phyloP scores from a whole-genome alignment of 306 rosid genomes.

The Begonia peltatifolia region DNA sequence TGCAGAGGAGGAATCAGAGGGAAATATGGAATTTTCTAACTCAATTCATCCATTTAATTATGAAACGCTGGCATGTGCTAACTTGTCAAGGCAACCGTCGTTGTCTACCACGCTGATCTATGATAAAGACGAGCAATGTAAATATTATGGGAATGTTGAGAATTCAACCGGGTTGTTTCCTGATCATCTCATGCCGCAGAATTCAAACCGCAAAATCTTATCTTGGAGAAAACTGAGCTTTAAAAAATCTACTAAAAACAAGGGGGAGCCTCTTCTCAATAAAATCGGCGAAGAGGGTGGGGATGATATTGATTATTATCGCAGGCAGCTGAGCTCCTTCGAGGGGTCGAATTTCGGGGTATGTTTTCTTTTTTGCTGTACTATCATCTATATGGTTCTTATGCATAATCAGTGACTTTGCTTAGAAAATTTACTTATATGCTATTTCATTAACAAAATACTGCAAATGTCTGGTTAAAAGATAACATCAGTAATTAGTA shows the following conservation, averaged over 20 bases:
- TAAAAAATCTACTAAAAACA: slow-evolving; percentile 14
- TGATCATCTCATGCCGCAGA: slow-evolving; percentile 1
- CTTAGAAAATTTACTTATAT: not conserved
- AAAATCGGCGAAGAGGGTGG: slow-evolving; percentile 29
- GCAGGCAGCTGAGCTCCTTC: slow-evolving; percentile 19
- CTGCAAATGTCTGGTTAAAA: too few relatives aligned
- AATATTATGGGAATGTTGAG: slow-evolving; percentile 13
- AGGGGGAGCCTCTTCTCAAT: slow-evolving; percentile 26
- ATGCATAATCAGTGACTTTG: not conserved
- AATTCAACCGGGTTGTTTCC: slow-evolving; percentile 1
- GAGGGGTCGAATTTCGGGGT: slow-evolving; percentile 18
- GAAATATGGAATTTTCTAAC: slow-evolving; percentile 8
- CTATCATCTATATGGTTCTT: not conserved
- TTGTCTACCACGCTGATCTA: not conserved
- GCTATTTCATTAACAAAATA: too few relatives aligned
- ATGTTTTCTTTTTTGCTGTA: not conserved
- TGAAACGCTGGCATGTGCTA: slow-evolving; percentile 18
- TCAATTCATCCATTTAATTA: slow-evolving; percentile 14
- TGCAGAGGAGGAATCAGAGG: slow-evolving; percentile 3
- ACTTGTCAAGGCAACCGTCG: slow-evolving; percentile 11
- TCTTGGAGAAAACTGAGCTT: slow-evolving; percentile 26
- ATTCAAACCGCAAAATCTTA: slow-evolving; percentile 10
- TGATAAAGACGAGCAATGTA: slow-evolving; percentile 17
- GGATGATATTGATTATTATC: slow-evolving; percentile 25
- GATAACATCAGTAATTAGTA: too few relatives aligned